Base-by-base conservation (phyloP, 371 early-diverging fungal species). In the Dichotomocladium elegans region DNA sequence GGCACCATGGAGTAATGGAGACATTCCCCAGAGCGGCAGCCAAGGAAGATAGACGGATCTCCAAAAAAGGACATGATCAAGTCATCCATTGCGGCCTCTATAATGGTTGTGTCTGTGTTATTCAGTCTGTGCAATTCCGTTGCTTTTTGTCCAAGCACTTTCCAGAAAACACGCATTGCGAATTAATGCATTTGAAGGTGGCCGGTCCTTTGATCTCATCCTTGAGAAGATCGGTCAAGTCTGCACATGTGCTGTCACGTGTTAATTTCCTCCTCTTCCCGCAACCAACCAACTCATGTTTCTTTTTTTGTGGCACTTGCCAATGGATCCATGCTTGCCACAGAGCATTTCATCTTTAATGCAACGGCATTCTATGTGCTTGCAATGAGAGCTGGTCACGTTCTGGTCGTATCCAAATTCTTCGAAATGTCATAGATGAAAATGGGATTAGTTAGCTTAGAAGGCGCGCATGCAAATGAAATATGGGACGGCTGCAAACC, bases 1-100 rank as follows among this genome's bases (percentile, higher is more conserved):
- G 96, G 96, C 0, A 94, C 82, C 72, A 91, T 87, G 4, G 88
- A 85, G 52, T 89, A 89, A 64, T 94, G 93, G 29, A 94, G 52
- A 61, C 95, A 96, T 65, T 94, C 94, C 40, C 91, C 90, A 15
- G 82, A 81, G 19, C 65, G 61, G 58, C 92, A 92, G 14, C 56
- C 51, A 47, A 92, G 64, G 25, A 79, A 82, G 53, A 92, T 90
- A 4, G 82, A 81, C 14, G 79, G 78, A 48, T 92, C 91, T 24
- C 90, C 92, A 70, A 90, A 87, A 7, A 90, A 72, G 2, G 72
- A 63, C 4, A 73, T 61, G 24, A 92, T 85, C 19, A 89, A 62
- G 3, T 86, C 83, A 58, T 89, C 85, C 77, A 92, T 83, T 0
- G 77, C 80, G 10, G 86, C 83, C 55, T 92, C 92, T 47, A 22